A percentile compares a stretch with the other conserved stretches of the same genome.
phyloP scores from a whole-genome alignment of 192 early-diverging fungal species.

The Radiomyces spectabilis region DNA sequence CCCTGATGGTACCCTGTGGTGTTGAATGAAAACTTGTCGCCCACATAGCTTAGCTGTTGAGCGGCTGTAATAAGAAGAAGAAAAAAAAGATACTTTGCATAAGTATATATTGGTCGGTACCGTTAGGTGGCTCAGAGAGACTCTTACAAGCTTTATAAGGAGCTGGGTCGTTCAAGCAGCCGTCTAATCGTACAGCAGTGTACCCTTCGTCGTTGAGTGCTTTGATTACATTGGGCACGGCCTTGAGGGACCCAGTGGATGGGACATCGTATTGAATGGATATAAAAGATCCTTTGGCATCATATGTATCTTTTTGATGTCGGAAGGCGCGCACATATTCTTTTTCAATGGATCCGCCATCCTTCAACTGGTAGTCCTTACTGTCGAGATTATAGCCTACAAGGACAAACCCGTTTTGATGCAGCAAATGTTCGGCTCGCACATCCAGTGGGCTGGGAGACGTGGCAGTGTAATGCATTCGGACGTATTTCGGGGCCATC shows the following conservation, averaged over 20 bases:
- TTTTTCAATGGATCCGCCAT: constrained; percentile 15
- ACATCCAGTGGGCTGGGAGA: constrained; percentile 24
- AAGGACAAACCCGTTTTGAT: constrained; percentile 29
- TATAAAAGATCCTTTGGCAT: constrained; percentile 29
- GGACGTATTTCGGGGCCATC: constrained; percentile 37
- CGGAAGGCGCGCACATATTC: constrained; percentile 25
- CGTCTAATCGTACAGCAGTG: constrained; percentile 39
- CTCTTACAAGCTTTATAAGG: no score
- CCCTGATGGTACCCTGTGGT: no score
- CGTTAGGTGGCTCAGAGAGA: no score
- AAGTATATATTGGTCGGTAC: no score
- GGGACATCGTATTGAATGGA: constrained; percentile 39
- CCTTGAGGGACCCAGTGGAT: constrained; percentile 19
- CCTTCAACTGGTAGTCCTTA: constrained; percentile 32
- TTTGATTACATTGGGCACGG: constrained; percentile 25
- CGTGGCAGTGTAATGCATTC: constrained; percentile 30
- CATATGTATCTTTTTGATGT: constrained; percentile 26
- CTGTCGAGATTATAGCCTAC: constrained; percentile 34
- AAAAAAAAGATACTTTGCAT: no score
- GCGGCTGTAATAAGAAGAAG: no score
- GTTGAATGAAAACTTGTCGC: no score
- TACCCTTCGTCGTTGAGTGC: constrained; percentile 29
- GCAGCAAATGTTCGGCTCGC: constrained; percentile 28
- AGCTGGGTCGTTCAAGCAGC: constrained; percentile 30
- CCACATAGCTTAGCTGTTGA: no score